Conservation (phyloP, 2,329 filamentous ascomycete species). For the Diaporthe nobilis region DNA sequence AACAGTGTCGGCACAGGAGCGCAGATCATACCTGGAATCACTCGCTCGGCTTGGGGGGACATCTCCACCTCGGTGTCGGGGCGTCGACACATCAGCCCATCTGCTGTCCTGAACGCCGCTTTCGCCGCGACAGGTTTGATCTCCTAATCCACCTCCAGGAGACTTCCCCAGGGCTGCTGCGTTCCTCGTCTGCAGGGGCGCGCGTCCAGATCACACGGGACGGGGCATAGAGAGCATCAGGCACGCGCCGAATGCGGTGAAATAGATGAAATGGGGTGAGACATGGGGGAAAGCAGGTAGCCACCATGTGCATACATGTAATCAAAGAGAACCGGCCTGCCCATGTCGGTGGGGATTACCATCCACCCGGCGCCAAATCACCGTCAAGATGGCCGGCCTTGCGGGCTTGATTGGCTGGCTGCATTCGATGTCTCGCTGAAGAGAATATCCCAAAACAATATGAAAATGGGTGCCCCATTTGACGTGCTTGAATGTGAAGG, state of each 20-base stretch:
- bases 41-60: not conserved
- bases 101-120: not conserved
- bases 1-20: not conserved
- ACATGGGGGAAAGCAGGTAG: slow-evolving; percentile 12
- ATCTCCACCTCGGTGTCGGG: not conserved
- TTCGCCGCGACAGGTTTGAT: not conserved
- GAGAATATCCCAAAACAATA: not conserved
- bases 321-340: slow-evolving; percentile 2
- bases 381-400: not conserved
- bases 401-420: slow-evolving; percentile 19
- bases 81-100: not conserved
- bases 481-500: not conserved
- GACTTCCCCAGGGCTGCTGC: not conserved
- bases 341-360: slow-evolving; percentile 8
- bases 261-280: slow-evolving; percentile 21
- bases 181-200: not conserved
- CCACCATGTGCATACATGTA: slow-evolving; percentile 6
- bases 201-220: not conserved
- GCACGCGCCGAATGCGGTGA: slow-evolving; percentile 9
- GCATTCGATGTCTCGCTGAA: not conserved
- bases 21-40: not conserved
- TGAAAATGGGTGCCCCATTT: not conserved
- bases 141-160: not conserved
- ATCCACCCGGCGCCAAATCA: slow-evolving; percentile 28
- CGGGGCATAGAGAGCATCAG: not conserved